Evolutionary conservation across 139 green algal genomes (phyloP).

Genomic region (Auxenochlorella protothecoides): DNA sequence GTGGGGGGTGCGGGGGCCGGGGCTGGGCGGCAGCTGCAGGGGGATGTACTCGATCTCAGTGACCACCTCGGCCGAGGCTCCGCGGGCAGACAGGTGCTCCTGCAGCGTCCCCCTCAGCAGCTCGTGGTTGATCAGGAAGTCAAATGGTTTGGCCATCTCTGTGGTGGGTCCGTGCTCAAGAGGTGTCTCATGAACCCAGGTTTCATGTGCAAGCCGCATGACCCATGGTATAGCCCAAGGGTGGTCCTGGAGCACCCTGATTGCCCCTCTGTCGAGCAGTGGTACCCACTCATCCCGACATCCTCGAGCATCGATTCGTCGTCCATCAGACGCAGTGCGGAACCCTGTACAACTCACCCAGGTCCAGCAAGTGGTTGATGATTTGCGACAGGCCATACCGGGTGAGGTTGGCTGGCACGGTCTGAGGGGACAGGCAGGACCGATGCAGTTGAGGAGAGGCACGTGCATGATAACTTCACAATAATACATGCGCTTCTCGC

Average conservation of each 20-base stretch:
- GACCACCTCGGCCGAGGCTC: slow-evolving; percentile 50
- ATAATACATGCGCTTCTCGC: background rate
- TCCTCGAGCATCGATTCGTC: too few species aligned
- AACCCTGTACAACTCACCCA: slow-evolving; percentile 39
- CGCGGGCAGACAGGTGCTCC: slow-evolving; percentile 27
- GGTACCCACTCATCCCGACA: too few species aligned
- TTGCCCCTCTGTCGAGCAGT: too few species aligned
- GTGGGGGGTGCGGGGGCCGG: slow-evolving; percentile 27
- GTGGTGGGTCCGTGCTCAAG: too few species aligned
- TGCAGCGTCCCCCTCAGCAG: slow-evolving; percentile 76
- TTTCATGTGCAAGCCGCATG: too few species aligned
- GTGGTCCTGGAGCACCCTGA: too few species aligned
- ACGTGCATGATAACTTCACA: too few species aligned
- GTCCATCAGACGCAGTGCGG: too few species aligned
- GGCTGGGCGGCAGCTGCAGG: slow-evolving; percentile 67
- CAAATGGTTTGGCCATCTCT: slow-evolving; percentile 56
- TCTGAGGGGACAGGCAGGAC: slow-evolving; percentile 28
- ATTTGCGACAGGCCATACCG: slow-evolving; percentile 91
- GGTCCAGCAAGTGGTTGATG: slow-evolving; percentile 85
- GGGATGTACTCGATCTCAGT: slow-evolving; percentile 87
- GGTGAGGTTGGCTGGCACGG: slow-evolving; percentile 74
- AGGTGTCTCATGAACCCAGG: too few species aligned
- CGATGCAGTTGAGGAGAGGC: too few species aligned
- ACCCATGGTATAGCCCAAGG: too few species aligned
- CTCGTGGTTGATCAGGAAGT: slow-evolving; percentile 84